Percentiles rank a stretch among this genome's conserved stretches.
Conservation (phyloP, 2,329 filamentous ascomycete genomes). For the Penicillium sumatraense region DNA sequence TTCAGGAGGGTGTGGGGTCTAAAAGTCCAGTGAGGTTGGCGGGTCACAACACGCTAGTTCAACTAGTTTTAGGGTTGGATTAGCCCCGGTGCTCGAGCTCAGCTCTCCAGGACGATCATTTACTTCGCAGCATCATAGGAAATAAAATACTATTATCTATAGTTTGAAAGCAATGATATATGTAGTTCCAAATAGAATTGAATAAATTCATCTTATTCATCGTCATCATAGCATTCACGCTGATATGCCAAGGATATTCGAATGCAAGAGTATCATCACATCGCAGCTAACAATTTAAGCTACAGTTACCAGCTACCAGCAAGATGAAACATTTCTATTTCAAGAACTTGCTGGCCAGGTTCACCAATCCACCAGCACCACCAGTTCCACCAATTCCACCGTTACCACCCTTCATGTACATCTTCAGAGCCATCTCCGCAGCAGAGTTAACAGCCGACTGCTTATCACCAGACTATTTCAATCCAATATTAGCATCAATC, state of each 20-base stretch:
- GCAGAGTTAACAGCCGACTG: conserved; percentile 78
- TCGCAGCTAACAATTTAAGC: background rate
- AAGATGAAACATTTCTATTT: background rate
- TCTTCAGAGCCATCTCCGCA: conserved; percentile 84
- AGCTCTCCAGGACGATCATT: no score
- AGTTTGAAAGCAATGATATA: no score
- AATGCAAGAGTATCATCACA: no score
- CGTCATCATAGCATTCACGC: background rate
- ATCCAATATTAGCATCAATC: conserved; percentile 11
- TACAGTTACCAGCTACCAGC: no score
- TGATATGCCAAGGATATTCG: background rate
- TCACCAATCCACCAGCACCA: conserved; percentile 58
- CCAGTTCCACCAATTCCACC: conserved; percentile 53
- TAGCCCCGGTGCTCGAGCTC: no score
- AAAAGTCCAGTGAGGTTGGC: no score
- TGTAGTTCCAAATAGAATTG: no score
- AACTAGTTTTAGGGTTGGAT: no score
- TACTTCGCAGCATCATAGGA: no score
- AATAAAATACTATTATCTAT: no score
- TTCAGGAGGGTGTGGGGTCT: no score
- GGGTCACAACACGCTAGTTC: no score
- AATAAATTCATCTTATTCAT: background rate
- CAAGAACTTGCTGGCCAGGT: conserved; percentile 66
- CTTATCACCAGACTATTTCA: conserved; percentile 66
- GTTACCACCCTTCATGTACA: conserved; percentile 82